Conservation (phyloP, 2,329 filamentous ascomycete species). For the Penicillium sp. region DNA sequence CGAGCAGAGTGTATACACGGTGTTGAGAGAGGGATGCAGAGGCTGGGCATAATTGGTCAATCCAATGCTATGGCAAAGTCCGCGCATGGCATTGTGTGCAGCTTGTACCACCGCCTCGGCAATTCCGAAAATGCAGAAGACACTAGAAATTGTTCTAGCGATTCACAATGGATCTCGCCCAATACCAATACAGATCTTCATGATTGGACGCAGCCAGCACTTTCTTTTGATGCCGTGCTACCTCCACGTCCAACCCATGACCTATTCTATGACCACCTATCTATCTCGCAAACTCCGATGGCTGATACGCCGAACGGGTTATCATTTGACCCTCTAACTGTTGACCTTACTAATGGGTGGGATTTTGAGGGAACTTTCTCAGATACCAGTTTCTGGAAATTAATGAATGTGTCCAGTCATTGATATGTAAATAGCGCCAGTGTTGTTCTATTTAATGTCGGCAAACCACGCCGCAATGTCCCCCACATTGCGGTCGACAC, state of each 20-base stretch:
- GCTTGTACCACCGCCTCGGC: slow-evolving; percentile 15
- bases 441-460: slow-evolving; percentile 8
- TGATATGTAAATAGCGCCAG: not conserved
- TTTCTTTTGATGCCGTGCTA: slow-evolving; percentile 1
- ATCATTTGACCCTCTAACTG: not conserved
- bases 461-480: slow-evolving; percentile 28
- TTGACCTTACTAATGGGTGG: not conserved
- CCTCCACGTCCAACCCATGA: slow-evolving; percentile 17
- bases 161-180: not conserved
- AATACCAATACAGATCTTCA: not conserved
- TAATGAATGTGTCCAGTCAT: slow-evolving; percentile 13
- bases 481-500: slow-evolving; percentile 28
- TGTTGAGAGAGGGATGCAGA: slow-evolving; percentile 11
- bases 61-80: slow-evolving; percentile 17
- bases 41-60: slow-evolving; percentile 10
- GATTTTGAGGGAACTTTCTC: slow-evolving; percentile 13
- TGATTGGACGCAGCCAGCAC: not conserved
- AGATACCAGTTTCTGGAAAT: slow-evolving; percentile 18
- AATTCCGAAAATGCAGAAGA: no score
- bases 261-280: no score
- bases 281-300: no score
- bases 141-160: no score
- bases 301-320: not conserved
- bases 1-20: slow-evolving; percentile 3
- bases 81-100: slow-evolving; percentile 14